Evolutionary conservation across 2,329 filamentous ascomycete genomes (phyloP), one percentile per base, ranked within the genome.

Genomic region (Colletotrichum sp.): DNA sequence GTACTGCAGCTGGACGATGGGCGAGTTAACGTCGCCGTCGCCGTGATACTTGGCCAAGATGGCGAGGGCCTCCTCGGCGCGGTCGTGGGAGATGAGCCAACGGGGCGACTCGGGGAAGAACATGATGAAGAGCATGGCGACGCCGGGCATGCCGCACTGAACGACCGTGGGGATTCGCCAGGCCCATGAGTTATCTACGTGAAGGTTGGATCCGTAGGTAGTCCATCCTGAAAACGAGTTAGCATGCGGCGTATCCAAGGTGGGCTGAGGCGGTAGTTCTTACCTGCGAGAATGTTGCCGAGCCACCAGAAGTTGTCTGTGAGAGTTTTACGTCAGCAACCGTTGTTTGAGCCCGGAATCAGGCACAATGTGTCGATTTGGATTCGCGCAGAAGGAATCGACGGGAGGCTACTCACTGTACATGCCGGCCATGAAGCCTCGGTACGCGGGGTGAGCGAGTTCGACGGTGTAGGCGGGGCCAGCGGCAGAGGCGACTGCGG

Each of bases 31-130:
- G 78, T 91, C 87, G 3, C 90, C 92, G 68, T 93, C 88, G 16
- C 89, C 90, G 78, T 92, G 92, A 79, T 90, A 93, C 78, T 90
- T 91, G 21, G 89, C 87, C 75, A 94, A 86, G 21, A 91, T 88
- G 12, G 87, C 86, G 16, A 89, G 84, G 1, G 90, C 91, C 77
- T 92, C 87, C 26, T 92, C 90, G 15, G 87, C 84, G 30, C 90
- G 87, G 77, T 91, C 89, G 77, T 92, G 87, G 83, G 34, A 86
- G 80, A 96, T 94, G 39, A 96, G 90, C 94, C 95, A 96, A 71
- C 93, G 89, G 9, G 91, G 91, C 4, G 88, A 92, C 83, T 96
- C 95, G 0, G 94, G 94, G 86, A 96, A 95, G 28, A 89, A 78
- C 26, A 89, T 80, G 77, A 96, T 96, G 69, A 95, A 88, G 0